Evolutionary conservation across 139 green algal species (phyloP).

Genomic region (Tetratostichococcus sp.): DNA sequence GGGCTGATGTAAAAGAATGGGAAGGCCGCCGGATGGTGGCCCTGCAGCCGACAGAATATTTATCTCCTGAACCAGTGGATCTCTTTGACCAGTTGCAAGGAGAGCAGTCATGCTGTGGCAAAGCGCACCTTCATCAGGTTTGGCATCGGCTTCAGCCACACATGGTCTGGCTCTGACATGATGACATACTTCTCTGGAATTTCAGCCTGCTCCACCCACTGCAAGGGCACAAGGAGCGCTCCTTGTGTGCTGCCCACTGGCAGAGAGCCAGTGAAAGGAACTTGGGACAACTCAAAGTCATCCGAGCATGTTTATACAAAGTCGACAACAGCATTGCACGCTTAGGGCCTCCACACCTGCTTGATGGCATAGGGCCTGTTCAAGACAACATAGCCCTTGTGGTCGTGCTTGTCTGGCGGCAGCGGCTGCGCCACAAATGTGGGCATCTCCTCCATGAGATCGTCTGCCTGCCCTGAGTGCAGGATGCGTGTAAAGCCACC

Average conservation of each 20-base stretch:
- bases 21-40: conserved; percentile 65
- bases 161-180: conserved; percentile 97
- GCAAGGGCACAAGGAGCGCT: conserved; percentile 37
- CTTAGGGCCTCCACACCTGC: too few species aligned
- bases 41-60: neutral
- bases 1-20: conserved; percentile 98
- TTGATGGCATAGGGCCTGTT: conserved; percentile 88
- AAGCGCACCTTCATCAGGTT: conserved; percentile 79
- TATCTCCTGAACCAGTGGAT: too few species aligned
- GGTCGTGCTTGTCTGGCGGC: conserved; percentile 50
- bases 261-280: too few species aligned
- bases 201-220: conserved; percentile 75
- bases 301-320: too few species aligned
- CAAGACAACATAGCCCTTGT: conserved; percentile 88
- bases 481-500: conserved; percentile 93
- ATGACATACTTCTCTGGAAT: conserved; percentile 89
- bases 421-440: conserved; percentile 89
- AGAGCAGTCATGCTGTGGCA: too few species aligned
- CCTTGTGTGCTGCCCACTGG: too few species aligned
- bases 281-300: too few species aligned
- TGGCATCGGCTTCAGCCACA: conserved; percentile 88
- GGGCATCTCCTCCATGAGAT: conserved; percentile 95
- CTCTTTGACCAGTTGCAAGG: too few species aligned
- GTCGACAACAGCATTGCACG: too few species aligned
- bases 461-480: conserved; percentile 81